phyloP scores from a whole-genome alignment of 202 grass and related monocot species.

The Panicum hallii region DNA sequence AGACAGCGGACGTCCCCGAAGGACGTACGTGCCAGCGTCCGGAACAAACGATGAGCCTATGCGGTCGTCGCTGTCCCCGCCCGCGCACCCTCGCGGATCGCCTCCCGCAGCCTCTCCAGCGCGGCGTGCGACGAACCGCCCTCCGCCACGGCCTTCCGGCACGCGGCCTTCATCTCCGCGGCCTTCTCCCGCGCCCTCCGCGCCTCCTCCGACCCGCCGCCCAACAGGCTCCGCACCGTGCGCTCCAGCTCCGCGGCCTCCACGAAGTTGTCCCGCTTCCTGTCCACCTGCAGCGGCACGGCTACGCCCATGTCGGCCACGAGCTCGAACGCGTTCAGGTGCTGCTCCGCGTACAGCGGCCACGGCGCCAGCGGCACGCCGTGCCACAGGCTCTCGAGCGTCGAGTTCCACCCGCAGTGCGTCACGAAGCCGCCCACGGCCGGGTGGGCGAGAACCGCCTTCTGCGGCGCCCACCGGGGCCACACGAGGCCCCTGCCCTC shows the following conservation, averaged over 20 bases:
- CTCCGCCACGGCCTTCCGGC: conserved; percentile 47
- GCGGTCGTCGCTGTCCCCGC: not conserved
- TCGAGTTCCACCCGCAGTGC: conserved; percentile 70
- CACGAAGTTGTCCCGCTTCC: conserved; percentile 42
- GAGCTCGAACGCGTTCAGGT: conserved; percentile 59
- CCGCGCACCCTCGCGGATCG: not conserved
- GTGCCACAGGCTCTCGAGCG: conserved; percentile 57
- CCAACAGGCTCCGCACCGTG: conserved; percentile 56
- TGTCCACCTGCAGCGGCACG: conserved; percentile 45
- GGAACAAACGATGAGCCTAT: not conserved
- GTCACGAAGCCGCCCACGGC: conserved; percentile 67
- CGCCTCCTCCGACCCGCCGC: conserved; percentile 35
- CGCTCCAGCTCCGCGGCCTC: conserved; percentile 59
- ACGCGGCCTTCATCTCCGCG: conserved; percentile 49
- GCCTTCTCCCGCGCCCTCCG: conserved; percentile 46
- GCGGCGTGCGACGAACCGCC: conserved; percentile 51
- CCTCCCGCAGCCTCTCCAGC: conserved; percentile 35
- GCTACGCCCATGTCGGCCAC: conserved; percentile 39
- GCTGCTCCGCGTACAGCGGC: conserved; percentile 63
- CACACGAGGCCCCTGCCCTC: conserved; percentile 54
- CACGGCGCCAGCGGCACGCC: conserved; percentile 60
- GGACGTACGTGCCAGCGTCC: not conserved
- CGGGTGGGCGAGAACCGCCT: conserved; percentile 45
- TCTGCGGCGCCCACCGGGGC: conserved; percentile 57
- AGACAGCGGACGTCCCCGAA: not conserved